Base-by-base conservation (phyloP, 352 stramenopile genomes). In the Phytophthora tentaculata region DNA sequence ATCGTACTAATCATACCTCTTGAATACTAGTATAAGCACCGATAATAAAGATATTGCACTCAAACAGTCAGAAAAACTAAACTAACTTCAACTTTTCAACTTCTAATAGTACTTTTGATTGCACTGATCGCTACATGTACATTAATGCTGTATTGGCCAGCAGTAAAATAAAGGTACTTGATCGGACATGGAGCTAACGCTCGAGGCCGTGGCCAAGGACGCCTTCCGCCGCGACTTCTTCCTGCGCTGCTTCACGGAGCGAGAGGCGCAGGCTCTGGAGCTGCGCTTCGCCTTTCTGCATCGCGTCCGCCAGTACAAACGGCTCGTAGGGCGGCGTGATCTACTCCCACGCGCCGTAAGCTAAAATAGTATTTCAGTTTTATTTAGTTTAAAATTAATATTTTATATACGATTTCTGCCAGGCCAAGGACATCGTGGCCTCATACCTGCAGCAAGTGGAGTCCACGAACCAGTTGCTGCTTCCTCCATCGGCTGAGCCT, bases 121-220 rank as follows among this genome's bases (percentile, higher is more conserved):
- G n/a, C n/a, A n/a, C n/a, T n/a, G n/a, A n/a, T n/a, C n/a, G n/a
- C n/a, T n/a, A n/a, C n/a, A n/a, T n/a, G n/a, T n/a, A n/a, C n/a
- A n/a, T n/a, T n/a, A n/a, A n/a, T n/a, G n/a, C n/a, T n/a, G n/a
- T n/a, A n/a, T n/a, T n/a, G n/a, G 10, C 13, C 1, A 17, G 35
- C 13, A 43, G 4, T 45, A 22, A 3, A 22, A 8, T 20, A 39
- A 9, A 14, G 2, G 6, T 39, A 39, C 20, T 48, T 48, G 20
- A 50, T 26, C 17, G 22, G 23, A 32, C 6, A 71, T 71, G 68
- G 68, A 76, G 54, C 50, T 92, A 39, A 76, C 80, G 43, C 80
- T 90, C 16, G 84, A 84, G 35, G 79, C 86, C 51, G 71, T 92
- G 28, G 80, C 79, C 24, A 76, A 76, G 60, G 83, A 91, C 54